phyloP scores from a whole-genome alignment of 2,329 filamentous ascomycete genomes.

The Cordyceps javanica region DNA sequence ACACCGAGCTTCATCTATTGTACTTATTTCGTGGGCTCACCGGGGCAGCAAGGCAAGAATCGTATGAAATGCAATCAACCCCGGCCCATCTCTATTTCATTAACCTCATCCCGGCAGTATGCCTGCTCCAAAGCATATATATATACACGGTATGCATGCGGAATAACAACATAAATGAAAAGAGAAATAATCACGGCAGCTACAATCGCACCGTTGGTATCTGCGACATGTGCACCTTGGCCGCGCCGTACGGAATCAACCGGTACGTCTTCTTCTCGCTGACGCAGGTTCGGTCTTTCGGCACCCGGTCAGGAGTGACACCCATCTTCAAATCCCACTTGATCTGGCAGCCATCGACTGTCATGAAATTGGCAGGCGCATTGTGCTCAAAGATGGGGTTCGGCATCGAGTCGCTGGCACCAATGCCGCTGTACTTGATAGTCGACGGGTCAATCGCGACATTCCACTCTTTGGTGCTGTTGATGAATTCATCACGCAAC shows the following conservation, averaged over 20 bases:
- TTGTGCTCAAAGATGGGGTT: slow-evolving; percentile 22
- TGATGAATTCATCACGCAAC: slow-evolving; percentile 27
- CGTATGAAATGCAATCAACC: not conserved
- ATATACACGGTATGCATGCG: not conserved
- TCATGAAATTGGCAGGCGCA: slow-evolving; percentile 30
- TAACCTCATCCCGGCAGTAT: not conserved
- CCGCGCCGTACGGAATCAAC: slow-evolving; percentile 40
- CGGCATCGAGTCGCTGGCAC: slow-evolving; percentile 21
- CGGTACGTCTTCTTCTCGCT: slow-evolving; percentile 25
- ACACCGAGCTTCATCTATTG: not conserved
- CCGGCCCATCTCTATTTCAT: not conserved
- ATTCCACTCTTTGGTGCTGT: slow-evolving; percentile 24
- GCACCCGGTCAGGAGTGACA: slow-evolving; percentile 25
- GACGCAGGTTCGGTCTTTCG: slow-evolving; percentile 15
- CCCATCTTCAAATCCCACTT: slow-evolving; percentile 25
- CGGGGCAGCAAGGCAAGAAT: not conserved
- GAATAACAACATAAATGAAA: not conserved
- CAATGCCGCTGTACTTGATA: slow-evolving; percentile 19
- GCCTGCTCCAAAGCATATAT: not conserved
- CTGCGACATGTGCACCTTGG: slow-evolving; percentile 37
- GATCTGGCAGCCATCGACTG: slow-evolving; percentile 32
- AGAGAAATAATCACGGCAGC: not conserved
- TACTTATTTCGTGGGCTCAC: not conserved
- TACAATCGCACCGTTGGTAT: slow-evolving; percentile 16
- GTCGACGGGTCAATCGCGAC: slow-evolving; percentile 24